phyloP scores from a whole-genome alignment of 139 green algal genomes.

The Auxenochlorella pyrenoidosa region DNA sequence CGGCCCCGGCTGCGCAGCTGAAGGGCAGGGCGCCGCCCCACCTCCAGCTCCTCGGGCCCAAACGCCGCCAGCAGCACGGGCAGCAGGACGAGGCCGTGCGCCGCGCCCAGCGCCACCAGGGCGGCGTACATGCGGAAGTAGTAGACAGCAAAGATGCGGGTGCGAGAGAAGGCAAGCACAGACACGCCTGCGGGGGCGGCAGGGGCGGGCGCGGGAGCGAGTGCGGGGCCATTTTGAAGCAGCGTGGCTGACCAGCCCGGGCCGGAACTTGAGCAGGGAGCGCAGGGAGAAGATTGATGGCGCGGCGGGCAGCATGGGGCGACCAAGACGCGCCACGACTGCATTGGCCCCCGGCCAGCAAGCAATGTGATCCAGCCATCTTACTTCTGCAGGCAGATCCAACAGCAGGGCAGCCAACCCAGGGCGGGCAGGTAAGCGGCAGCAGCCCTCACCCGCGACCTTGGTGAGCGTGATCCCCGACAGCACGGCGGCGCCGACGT shows the following conservation, averaged over 20 bases:
- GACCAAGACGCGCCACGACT: too few relatives aligned
- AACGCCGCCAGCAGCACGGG: constrained; percentile 79
- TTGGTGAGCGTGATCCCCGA: constrained; percentile 91
- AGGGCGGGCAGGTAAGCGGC: too few relatives aligned
- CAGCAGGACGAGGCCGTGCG: constrained; percentile 91
- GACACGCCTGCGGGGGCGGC: constrained; percentile 63
- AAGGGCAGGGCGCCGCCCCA: background rate
- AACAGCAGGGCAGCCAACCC: background rate
- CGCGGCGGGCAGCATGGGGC: too few relatives aligned
- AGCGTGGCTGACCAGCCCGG: too few relatives aligned
- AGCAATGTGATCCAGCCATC: background rate
- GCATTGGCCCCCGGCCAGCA: too few relatives aligned
- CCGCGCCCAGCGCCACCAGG: constrained; percentile 84
- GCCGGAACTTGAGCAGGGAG: too few relatives aligned
- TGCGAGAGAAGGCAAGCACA: constrained; percentile 81
- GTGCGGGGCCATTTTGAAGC: too few relatives aligned
- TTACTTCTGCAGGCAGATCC: background rate
- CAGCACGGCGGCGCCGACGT: constrained; percentile 78
- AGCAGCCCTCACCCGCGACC: constrained; percentile 44
- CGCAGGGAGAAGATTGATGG: too few relatives aligned
- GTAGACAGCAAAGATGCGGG: constrained; percentile 79
- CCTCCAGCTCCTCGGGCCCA: constrained; percentile 55
- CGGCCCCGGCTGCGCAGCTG: too few relatives aligned
- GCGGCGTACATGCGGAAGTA: constrained; percentile 87
- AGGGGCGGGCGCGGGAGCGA: background rate